A percentile compares a stretch with the other conserved stretches of the same genome.
Evolutionary conservation across 768 basidiomycete genomes (phyloP).

Genomic region (Pholiota conissans): DNA sequence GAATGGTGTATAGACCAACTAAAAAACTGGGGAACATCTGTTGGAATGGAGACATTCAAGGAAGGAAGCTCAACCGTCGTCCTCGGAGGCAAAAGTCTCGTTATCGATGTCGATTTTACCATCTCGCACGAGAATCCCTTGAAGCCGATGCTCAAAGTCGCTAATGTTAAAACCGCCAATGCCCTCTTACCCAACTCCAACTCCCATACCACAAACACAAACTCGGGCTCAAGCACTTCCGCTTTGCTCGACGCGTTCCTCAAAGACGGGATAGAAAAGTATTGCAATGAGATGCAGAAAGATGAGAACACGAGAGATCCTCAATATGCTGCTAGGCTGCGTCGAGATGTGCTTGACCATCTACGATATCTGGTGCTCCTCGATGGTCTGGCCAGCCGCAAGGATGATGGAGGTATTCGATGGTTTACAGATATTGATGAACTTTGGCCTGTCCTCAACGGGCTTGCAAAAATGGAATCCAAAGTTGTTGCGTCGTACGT

Average conservation of each 20-base stretch:
- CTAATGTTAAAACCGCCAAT: conserved; percentile 72
- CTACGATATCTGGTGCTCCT: conserved; percentile 71
- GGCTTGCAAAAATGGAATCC: conserved; percentile 55
- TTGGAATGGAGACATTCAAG: conserved; percentile 75
- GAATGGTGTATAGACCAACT: conserved; percentile 63
- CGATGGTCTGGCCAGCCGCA: conserved; percentile 63
- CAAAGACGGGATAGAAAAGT: conserved; percentile 51
- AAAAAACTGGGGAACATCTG: conserved; percentile 59
- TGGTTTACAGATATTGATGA: conserved; percentile 75
- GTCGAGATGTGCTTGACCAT: conserved; percentile 50
- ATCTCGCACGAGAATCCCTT: conserved; percentile 38
- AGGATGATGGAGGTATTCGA: conserved; percentile 61
- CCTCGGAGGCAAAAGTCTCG: conserved; percentile 78
- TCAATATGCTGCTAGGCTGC: conserved; percentile 50
- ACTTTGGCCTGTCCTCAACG: conserved; percentile 48
- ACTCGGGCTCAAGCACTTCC: conserved; percentile 46
- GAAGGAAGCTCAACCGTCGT: conserved; percentile 53
- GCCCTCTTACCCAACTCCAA: conserved; percentile 52
- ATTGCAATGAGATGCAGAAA: conserved; percentile 62
- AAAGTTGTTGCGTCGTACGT: conserved; percentile 54
- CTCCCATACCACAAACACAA: not conserved
- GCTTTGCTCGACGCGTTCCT: conserved; percentile 66
- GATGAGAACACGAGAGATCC: conserved; percentile 49
- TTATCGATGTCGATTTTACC: conserved; percentile 71
- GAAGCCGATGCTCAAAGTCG: conserved; percentile 42